A percentile compares a stretch with the other conserved stretches of the same genome.
These are phyloP conservation scores for Picea glauca DNA, from an alignment of 75 land plant species.

Conservation along the genomic window DNA sequence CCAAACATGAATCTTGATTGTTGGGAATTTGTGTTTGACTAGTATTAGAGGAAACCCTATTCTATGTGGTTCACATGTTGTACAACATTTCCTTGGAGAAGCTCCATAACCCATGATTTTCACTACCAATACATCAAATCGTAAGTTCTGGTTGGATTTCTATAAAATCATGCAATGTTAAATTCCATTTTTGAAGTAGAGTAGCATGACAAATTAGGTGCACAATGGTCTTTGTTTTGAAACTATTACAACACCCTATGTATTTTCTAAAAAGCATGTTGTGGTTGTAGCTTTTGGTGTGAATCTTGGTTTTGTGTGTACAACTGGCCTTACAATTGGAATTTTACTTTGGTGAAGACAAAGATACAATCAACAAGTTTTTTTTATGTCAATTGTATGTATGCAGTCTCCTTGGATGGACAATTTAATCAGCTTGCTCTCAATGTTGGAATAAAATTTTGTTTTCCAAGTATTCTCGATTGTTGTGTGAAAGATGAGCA, in stretches of 20 bases:
- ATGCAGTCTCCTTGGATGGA: background rate
- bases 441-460: background rate
- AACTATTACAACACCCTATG: no score
- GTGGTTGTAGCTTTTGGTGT: no score
- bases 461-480: background rate
- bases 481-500: background rate
- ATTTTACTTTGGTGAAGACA: conserved; percentile 68
- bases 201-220: no score
- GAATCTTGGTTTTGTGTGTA: no score
- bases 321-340: conserved; percentile 38
- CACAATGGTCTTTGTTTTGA: no score
- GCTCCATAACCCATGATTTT: conserved; percentile 40
- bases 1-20: background rate
- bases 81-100: conserved; percentile 59
- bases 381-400: conserved; percentile 26
- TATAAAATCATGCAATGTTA: background rate
- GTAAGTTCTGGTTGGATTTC: conserved; percentile 19
- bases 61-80: conserved; percentile 53
- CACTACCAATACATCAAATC: conserved; percentile 38
- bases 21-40: conserved; percentile 2
- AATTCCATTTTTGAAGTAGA: no score
- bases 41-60: conserved; percentile 51
- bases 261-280: no score
- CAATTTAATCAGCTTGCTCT: background rate
- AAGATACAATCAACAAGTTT: no score